A percentile compares a stretch with the other conserved stretches of the same genome.
These are phyloP conservation scores for Collybia sp. DNA, from an alignment of 768 basidiomycete species.

Conservation along the genomic window DNA sequence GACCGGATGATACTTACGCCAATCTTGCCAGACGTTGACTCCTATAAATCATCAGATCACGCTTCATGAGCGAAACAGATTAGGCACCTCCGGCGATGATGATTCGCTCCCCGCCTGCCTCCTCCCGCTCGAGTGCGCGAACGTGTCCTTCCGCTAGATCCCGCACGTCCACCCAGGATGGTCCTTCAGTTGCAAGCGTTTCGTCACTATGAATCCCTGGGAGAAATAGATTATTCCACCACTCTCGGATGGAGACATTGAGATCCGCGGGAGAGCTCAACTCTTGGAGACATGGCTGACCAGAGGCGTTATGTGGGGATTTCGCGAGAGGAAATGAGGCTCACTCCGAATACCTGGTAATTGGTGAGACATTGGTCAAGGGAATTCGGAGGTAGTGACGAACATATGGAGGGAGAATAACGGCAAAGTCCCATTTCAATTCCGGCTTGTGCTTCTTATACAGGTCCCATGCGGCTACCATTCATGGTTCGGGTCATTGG, in stretches of 20 bases:
- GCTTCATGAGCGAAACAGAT: background rate
- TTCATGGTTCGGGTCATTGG: background rate
- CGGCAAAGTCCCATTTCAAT: slow-evolving; percentile 46
- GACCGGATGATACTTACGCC: slow-evolving; percentile 12
- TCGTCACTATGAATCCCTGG: slow-evolving; percentile 10
- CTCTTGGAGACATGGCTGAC: slow-evolving; percentile 33
- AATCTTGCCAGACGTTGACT: slow-evolving; percentile 21
- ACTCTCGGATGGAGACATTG: slow-evolving; percentile 27
- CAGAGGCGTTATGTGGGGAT: background rate
- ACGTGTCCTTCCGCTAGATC: slow-evolving; percentile 49
- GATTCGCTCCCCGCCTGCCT: slow-evolving; percentile 49
- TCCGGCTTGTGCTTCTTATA: slow-evolving; percentile 35
- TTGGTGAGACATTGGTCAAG: no score
- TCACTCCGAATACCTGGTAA: no score
- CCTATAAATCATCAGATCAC: background rate
- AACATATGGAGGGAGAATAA: slow-evolving; percentile 52
- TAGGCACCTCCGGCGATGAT: slow-evolving; percentile 29
- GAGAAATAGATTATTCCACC: slow-evolving; percentile 27
- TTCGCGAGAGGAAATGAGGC: no score
- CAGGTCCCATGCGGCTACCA: slow-evolving; percentile 37
- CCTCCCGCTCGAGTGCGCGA: slow-evolving; percentile 38
- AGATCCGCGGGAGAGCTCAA: slow-evolving; percentile 22
- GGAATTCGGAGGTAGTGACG: slow-evolving; percentile 1
- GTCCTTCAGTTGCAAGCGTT: slow-evolving; percentile 14
- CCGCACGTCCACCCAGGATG: slow-evolving; percentile 37